Evolutionary conservation across 1,139 yeast genomes (phyloP), one percentile per base, ranked within the genome.

Genomic region (Tardiomyces blankii): DNA sequence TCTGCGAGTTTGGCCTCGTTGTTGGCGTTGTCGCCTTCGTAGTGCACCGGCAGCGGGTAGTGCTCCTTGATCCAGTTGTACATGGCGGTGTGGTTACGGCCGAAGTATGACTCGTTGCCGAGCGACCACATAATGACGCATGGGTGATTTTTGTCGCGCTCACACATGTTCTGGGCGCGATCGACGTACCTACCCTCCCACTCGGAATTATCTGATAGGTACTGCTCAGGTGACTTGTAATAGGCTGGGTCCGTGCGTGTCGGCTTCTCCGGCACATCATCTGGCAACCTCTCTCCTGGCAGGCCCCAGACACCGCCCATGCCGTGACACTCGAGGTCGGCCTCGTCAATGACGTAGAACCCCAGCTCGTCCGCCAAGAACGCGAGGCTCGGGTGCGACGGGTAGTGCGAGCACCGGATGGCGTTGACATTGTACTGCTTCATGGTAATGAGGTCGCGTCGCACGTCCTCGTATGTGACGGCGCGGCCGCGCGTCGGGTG

Each of bases 291-390:
- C 39, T 43, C 35, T 5, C 9, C 3, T 5, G 16, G 35, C n/a
- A 65, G 57, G 18, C 28, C 25, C 25, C 44, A 51, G n/a, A 11
- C 13, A 18, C 41, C 44, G 45, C 50, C 58, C 40, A 65, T 63
- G 2, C 70, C 70, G 49, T 66, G 70, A 44, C 67, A 62, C 48
- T 66, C 70, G 38, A 66, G 53, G 50, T 66, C 69, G 1, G 70
- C 35, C 50, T 66, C 70, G 45, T 64, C 67, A 32, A 66, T 52
- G 14, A 66, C 66, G 56, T 65, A 66, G 30, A 66, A 56, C 4
- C 69, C 69, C 7, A 55, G 51, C 27, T 51, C 48, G 46, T 65
- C 63, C 12, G 60, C 59, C 53, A 56, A 54, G 39, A 47, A 42
- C 14, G 47, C 41, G 18, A 55, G 43, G n/a, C 48, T 43, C 9